Base-by-base conservation (phyloP, 1,284 basidiomycete species). In the Ceratobasidium sp. region DNA sequence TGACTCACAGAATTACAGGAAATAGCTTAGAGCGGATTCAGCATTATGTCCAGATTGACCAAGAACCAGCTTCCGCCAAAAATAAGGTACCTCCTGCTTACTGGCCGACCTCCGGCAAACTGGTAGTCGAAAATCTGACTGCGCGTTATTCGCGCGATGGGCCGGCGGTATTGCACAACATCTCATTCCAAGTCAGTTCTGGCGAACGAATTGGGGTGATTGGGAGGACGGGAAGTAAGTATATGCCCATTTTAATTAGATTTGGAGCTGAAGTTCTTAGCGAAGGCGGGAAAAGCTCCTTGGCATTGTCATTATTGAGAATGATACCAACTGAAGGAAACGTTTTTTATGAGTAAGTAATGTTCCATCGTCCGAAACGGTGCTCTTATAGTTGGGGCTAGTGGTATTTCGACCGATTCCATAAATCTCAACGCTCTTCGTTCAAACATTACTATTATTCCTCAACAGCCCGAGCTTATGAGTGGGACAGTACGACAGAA, bases 191-290 rank as follows among this genome's bases (percentile, higher is more conserved):
- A 66, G 85, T 91, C 77, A 87, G 86, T 69, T 86, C 88, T 49
- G 90, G 91, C 31, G 88, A 91, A 79, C 86, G 89, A 53, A 85
- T 92, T 56, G 91, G 91, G 58, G 88, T 91, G 69, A 90, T 91
- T 23, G 92, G 92, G 26, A 86, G 92, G 42, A 94, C 92, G 0
- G 93, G 92, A 17, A 91, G 89, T n/a, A n/a, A n/a, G n/a, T n/a
- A n/a, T n/a, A n/a, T n/a, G n/a, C n/a, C n/a, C n/a, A n/a, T n/a
- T n/a, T n/a, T n/a, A n/a, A n/a, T n/a, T n/a, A n/a, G n/a, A n/a
- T n/a, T n/a, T n/a, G n/a, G n/a, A n/a, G n/a, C n/a, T n/a, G n/a
- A n/a, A n/a, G n/a, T n/a, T n/a, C n/a, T n/a, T n/a, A n/a, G n/a
- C n/a, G 15, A 83, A 82, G n/a, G n/a, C 76, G 85, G 85, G 45